Conservation (phyloP, 1,284 basidiomycete genomes). For the Cystobasidiaceae sp. region DNA sequence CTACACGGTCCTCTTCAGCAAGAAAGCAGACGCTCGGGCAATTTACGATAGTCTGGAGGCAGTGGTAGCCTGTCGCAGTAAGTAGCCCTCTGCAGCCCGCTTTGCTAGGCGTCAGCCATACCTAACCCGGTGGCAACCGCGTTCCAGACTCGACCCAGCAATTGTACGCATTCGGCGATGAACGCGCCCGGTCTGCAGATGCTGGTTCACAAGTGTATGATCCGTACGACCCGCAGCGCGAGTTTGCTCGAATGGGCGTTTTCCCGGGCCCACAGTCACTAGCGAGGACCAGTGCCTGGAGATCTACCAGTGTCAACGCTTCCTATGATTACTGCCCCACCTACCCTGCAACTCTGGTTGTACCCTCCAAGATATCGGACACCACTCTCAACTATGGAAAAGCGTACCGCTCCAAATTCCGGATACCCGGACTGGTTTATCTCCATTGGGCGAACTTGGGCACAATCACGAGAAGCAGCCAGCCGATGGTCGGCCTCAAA, state of each 20-base stretch:
- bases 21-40: conserved; percentile 66
- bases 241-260: conserved; percentile 84
- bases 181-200: too few relatives aligned
- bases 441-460: conserved; percentile 98
- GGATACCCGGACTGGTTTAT: conserved; percentile 87
- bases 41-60: conserved; percentile 68
- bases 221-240: conserved; percentile 75
- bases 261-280: conserved; percentile 54
- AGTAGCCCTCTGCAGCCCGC: too few relatives aligned
- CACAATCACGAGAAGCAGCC: conserved; percentile 89
- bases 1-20: conserved; percentile 67
- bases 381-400: conserved; percentile 87
- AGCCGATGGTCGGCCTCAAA: conserved; percentile 97
- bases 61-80: conserved; percentile 25
- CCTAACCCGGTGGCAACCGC: too few relatives aligned
- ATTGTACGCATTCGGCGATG: conserved; percentile 87
- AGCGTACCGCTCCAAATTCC: conserved; percentile 89
- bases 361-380: conserved; percentile 94
- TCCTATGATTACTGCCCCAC: conserved; percentile 73
- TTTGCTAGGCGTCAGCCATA: too few relatives aligned
- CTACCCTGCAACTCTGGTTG: conserved; percentile 81
- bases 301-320: conserved; percentile 91
- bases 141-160: conserved; percentile 61
- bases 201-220: conserved; percentile 54
- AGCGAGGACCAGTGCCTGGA: conserved; percentile 84